Conservation (phyloP, 129 eudicot genomes). For the Arctium minus region DNA sequence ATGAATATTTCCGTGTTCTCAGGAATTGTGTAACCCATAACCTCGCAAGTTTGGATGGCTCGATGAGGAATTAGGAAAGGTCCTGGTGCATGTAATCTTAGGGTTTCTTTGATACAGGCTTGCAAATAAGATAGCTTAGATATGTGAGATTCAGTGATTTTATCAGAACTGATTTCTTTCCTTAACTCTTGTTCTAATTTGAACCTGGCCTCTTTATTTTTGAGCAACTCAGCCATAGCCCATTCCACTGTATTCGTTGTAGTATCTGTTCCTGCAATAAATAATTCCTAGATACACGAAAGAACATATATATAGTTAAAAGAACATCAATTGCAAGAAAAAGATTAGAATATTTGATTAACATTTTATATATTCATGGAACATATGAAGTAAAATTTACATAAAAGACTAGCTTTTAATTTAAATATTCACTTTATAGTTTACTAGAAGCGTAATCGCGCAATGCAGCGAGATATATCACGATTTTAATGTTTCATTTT, state of each 20-base stretch:
- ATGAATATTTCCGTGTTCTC: constrained; percentile 6
- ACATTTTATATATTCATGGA: no score
- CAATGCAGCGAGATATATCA: no score
- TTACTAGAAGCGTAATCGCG: no score
- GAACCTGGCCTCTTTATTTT: constrained; percentile 14
- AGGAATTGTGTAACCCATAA: constrained; percentile 33
- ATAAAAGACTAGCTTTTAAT: no score
- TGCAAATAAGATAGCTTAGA: constrained; percentile 21
- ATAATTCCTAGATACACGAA: constrained; percentile 10
- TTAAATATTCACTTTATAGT: no score
- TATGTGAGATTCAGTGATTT: constrained; percentile 10
- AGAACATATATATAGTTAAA: no score
- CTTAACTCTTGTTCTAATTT: constrained; percentile 14
- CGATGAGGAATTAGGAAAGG: constrained; percentile 27
- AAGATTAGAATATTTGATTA: no score
- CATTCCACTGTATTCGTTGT: constrained; percentile 22
- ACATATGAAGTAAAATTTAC: neutral
- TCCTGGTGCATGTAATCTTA: constrained; percentile 30
- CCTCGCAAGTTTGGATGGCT: constrained; percentile 10
- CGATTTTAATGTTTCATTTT: no score
- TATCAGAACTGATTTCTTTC: neutral
- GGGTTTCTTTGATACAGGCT: constrained; percentile 31
- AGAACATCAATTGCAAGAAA: no score
- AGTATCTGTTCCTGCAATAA: constrained; percentile 22
- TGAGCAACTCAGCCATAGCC: constrained; percentile 34